Evolutionary conservation across 257 asterid species (phyloP), one percentile per base, ranked within the genome.

Genomic region (Schizonepeta tenuifolia): DNA sequence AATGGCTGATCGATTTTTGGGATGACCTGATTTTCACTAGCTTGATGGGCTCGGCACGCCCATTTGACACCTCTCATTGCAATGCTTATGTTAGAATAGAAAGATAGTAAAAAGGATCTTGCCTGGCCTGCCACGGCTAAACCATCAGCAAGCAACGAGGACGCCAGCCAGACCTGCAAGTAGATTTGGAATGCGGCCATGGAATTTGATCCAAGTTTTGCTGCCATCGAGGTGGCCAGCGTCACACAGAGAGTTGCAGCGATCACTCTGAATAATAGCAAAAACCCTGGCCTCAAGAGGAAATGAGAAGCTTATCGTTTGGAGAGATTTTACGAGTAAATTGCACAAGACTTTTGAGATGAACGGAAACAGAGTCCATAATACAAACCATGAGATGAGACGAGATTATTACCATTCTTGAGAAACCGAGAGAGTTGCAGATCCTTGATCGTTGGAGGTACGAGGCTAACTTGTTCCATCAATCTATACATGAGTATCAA

Each of bases 81-180:
- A 53, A 20, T 6, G 1, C 36, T 28, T 57, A 6, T 26, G 6
- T 57, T 13, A 7, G 41, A 58, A 58, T 58, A 6, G 65, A 31
- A 13, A 6, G 17, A 46, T 9, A n/a, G 11, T 1, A 14, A 54
- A 63, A 59, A 0, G 7, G 47, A 7, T 9, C 79, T 68, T 68
- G 70, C 86, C 54, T 82, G 86, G 50, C 77, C 86, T 44, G 86
- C 83, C 62, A 82, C 83, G 41, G 86, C 83, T 63, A 82, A 78
- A 20, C 81, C 86, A 58, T 82, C 83, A 26, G 83, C 81, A 50
- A 78, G 83, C 68, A 82, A 65, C 1, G 86, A 82, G 41, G 81
- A 71, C 9, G 83, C 83, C 71, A 82, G 24, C 86, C 86, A 78
- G 57, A 82, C 83, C 64, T 78, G 83, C 74, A 82, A 71, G 81